phyloP scores from a whole-genome alignment of 2,329 filamentous ascomycete genomes.

The Pseudofabraea citricarpa region DNA sequence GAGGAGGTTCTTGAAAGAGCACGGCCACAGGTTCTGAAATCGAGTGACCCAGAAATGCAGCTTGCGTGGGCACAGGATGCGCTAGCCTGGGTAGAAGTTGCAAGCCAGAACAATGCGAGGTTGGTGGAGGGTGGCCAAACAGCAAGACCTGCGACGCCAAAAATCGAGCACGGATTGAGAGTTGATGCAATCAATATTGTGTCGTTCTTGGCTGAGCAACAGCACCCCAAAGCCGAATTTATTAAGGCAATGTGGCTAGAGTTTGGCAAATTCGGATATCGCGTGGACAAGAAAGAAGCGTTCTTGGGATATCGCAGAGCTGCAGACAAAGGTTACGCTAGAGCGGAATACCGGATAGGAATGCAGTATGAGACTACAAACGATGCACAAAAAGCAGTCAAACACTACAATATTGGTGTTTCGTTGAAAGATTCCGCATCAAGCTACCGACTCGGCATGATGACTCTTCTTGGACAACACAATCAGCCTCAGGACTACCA shows the following conservation, averaged over 20 bases:
- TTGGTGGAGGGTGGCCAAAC: constrained; percentile 34
- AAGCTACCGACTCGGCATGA: constrained; percentile 87
- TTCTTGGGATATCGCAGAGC: constrained; percentile 82
- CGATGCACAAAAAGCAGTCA: constrained; percentile 83
- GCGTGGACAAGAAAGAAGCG: constrained; percentile 90
- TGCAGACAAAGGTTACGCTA: constrained; percentile 78
- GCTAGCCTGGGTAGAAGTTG: constrained; percentile 80
- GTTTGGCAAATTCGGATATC: constrained; percentile 91
- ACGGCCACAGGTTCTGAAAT: constrained; percentile 78
- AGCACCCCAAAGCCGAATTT: constrained; percentile 90
- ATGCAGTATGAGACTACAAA: constrained; percentile 98
- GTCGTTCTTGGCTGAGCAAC: constrained; percentile 81
- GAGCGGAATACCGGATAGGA: constrained; percentile 93
- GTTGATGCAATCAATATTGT: constrained; percentile 90
- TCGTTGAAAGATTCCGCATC: constrained; percentile 82
- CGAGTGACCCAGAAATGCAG: constrained; percentile 94
- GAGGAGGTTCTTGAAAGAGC: constrained; percentile 85
- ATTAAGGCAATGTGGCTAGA: constrained; percentile 96
- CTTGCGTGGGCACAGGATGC: constrained; percentile 95
- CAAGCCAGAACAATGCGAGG: constrained; percentile 63
- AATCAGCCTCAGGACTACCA: constrained; percentile 79
- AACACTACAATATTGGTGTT: constrained; percentile 83
- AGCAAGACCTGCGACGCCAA: constrained; percentile 70
- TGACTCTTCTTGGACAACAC: constrained; percentile 91
- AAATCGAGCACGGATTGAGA: constrained; percentile 81